phyloP scores from a whole-genome alignment of 441 rosid genomes.

The Gossypium schwendimanii region DNA sequence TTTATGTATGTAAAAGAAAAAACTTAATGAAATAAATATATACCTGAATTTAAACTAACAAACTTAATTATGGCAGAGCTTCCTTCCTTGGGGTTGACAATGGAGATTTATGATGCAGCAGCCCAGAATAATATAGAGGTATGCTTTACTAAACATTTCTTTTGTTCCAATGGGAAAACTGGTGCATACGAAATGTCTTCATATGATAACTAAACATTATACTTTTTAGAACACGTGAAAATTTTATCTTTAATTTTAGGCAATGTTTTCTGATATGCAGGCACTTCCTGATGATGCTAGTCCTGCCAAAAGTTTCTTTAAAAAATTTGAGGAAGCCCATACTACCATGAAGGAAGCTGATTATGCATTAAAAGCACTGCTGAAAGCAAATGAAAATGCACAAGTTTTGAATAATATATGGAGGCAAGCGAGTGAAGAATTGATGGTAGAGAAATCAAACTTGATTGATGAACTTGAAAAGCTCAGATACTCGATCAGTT shows the following conservation, averaged over 20 bases:
- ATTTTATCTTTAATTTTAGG: slow-evolving; percentile 18
- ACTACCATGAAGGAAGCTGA: slow-evolving; percentile 79
- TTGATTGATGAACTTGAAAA: slow-evolving; percentile 52
- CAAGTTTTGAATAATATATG: slow-evolving; percentile 44
- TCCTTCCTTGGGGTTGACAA: slow-evolving; percentile 29
- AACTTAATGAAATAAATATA: slow-evolving; percentile 7
- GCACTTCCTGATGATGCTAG: slow-evolving; percentile 27
- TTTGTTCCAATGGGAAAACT: not conserved
- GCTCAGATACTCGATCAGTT: slow-evolving; percentile 42
- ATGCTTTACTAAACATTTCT: slow-evolving; percentile 14
- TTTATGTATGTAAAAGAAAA: slow-evolving; percentile 12
- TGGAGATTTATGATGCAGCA: slow-evolving; percentile 27
- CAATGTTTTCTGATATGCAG: slow-evolving; percentile 33
- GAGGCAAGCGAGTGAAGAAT: slow-evolving; percentile 55
- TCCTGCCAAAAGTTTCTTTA: slow-evolving; percentile 45
- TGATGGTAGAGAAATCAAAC: slow-evolving; percentile 43
- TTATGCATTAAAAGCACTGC: slow-evolving; percentile 52
- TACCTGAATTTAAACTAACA: slow-evolving; percentile 17
- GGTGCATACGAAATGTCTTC: not conserved
- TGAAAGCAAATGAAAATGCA: slow-evolving; percentile 57
- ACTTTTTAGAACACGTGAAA: not conserved
- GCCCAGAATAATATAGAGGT: slow-evolving; percentile 32
- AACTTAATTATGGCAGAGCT: slow-evolving; percentile 37
- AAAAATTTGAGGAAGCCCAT: slow-evolving; percentile 61
- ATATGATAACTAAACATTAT: not conserved